phyloP scores from a whole-genome alignment of 352 stramenopile genomes.

The Pythium coloratum region DNA sequence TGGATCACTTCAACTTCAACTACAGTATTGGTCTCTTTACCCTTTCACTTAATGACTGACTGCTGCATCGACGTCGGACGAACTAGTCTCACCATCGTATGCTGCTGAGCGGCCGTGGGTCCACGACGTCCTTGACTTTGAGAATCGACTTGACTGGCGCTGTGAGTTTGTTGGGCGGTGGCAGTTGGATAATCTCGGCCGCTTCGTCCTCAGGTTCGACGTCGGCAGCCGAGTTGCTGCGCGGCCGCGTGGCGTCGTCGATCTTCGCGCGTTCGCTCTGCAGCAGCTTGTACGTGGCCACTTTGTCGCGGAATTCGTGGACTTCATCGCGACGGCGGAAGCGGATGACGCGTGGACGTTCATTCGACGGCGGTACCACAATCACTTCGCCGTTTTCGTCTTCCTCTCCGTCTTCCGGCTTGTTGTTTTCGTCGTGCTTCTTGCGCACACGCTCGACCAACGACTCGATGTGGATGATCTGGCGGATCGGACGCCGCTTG shows the following conservation, averaged over 20 bases:
- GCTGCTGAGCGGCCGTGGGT: too few species aligned
- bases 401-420: conserved; percentile 25
- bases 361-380: background rate
- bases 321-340: conserved; percentile 10
- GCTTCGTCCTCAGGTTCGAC: conserved; percentile 11
- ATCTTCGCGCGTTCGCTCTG: conserved; percentile 34
- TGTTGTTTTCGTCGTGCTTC: conserved; percentile 28
- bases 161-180: conserved; percentile 42
- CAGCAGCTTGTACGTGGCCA: conserved; percentile 4
- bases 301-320: background rate
- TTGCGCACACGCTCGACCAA: conserved; percentile 50
- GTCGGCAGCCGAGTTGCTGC: conserved; percentile 11
- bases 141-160: conserved; percentile 60
- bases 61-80: too few species aligned
- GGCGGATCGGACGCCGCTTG: conserved; percentile 45
- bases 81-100: too few species aligned
- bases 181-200: conserved; percentile 20
- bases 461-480: conserved; percentile 58
- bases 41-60: too few species aligned
- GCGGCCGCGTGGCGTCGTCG: conserved; percentile 23
- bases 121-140: conserved; percentile 27
- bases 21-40: too few species aligned
- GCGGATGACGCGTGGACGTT: conserved; percentile 4
- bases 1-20: too few species aligned
- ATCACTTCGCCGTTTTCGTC: background rate